Conservation (phyloP, 2,329 filamentous ascomycete genomes). For the Colletotrichum sidae region DNA sequence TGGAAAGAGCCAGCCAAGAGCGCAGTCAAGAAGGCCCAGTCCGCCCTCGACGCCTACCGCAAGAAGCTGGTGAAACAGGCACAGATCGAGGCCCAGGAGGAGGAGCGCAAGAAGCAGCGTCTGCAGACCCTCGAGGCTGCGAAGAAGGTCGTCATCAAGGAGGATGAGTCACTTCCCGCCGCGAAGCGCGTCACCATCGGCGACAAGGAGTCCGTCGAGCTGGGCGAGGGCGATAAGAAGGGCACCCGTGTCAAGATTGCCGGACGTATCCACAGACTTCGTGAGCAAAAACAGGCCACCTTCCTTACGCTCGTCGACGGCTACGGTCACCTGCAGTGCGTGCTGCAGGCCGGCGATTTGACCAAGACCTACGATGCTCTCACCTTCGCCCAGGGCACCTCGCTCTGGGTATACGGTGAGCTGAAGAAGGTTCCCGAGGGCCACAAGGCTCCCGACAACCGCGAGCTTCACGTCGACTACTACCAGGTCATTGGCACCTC, state of each 20-base stretch:
- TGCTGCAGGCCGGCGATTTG: constrained; percentile 80
- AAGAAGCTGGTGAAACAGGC: constrained; percentile 87
- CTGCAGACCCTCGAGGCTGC: constrained; percentile 76
- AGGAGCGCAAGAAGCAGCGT: constrained; percentile 73
- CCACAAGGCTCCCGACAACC: constrained; percentile 82
- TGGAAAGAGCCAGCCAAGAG: constrained; percentile 89
- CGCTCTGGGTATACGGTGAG: constrained; percentile 85
- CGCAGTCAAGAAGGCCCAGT: constrained; percentile 85
- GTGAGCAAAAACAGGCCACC: constrained; percentile 84
- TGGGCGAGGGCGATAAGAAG: constrained; percentile 68
- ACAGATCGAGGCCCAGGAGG: constrained; percentile 77
- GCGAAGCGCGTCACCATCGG: constrained; percentile 82
- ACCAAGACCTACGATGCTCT: constrained; percentile 93
- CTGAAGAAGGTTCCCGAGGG: constrained; percentile 84
- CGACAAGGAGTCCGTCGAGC: constrained; percentile 69
- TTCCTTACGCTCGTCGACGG: constrained; percentile 91
- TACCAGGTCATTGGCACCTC: constrained; percentile 84
- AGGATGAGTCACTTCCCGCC: constrained; percentile 79
- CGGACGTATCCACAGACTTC: constrained; percentile 84
- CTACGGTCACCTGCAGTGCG: constrained; percentile 86
- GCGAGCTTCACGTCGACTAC: constrained; percentile 92
- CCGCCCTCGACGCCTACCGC: constrained; percentile 79
- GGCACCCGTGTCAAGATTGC: constrained; percentile 83
- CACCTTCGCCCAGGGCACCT: constrained; percentile 88
- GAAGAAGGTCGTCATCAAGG: constrained; percentile 77